phyloP scores from a whole-genome alignment of 2,329 filamentous ascomycete genomes.

The Elsinoe batatas region DNA sequence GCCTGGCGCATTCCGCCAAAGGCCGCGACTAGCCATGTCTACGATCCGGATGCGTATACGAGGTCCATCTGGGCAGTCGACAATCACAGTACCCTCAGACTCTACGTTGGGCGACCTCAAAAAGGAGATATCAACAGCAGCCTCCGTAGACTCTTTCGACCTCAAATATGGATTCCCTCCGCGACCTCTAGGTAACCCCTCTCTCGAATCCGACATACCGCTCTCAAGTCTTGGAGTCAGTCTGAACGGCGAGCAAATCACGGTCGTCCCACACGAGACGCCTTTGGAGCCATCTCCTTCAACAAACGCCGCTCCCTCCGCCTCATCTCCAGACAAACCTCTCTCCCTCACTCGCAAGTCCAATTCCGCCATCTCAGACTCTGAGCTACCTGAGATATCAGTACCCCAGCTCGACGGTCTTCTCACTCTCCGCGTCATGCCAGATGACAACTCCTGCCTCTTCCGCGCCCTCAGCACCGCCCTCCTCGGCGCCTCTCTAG shows the following conservation, averaged over 20 bases:
- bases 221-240: slow-evolving; percentile 50
- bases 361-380: slow-evolving; percentile 36
- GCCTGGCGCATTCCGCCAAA: too few relatives aligned
- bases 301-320: slow-evolving; percentile 21
- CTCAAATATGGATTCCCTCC: slow-evolving; percentile 82
- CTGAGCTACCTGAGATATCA: slow-evolving; percentile 53
- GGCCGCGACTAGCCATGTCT: background rate
- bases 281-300: slow-evolving; percentile 14
- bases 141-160: slow-evolving; percentile 56
- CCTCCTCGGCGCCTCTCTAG: slow-evolving; percentile 54
- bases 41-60: slow-evolving; percentile 67
- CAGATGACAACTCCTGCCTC: slow-evolving; percentile 90
- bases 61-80: slow-evolving; percentile 61
- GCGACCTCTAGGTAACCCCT: slow-evolving; percentile 53
- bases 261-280: slow-evolving; percentile 38
- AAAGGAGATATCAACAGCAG: slow-evolving; percentile 51
- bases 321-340: slow-evolving; percentile 24
- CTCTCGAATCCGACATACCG: slow-evolving; percentile 39
- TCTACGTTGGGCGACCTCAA: slow-evolving; percentile 57
- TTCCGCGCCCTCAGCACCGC: slow-evolving; percentile 81
- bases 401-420: slow-evolving; percentile 48
- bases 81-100: slow-evolving; percentile 56
- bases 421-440: slow-evolving; percentile 79
- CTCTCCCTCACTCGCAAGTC: slow-evolving; percentile 33
- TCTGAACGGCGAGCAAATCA: slow-evolving; percentile 59